Conservation (phyloP, 192 early-diverging fungal species). For the Coemansia sp. region DNA sequence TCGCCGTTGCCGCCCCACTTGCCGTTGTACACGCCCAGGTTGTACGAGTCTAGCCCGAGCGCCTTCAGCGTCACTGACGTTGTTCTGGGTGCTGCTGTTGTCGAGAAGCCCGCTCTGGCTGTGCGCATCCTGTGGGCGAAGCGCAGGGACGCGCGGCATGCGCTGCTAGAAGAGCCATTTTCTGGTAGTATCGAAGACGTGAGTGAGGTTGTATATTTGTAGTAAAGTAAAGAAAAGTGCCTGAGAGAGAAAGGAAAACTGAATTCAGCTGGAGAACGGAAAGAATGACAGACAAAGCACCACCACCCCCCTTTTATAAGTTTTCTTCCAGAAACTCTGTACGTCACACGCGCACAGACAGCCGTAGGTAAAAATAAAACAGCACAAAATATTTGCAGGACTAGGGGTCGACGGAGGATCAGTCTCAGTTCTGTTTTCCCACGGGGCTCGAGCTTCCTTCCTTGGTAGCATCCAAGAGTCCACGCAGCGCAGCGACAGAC, state of each 20-base stretch:
- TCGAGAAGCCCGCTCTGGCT: conserved; percentile 18
- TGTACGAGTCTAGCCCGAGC: conserved; percentile 65
- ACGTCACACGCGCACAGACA: not conserved
- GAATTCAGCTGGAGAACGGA: too few relatives aligned
- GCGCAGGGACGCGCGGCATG: conserved; percentile 8
- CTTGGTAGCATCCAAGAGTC: not conserved
- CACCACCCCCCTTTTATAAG: too few relatives aligned
- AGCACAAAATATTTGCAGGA: not conserved
- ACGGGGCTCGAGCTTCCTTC: not conserved
- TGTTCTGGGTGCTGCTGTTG: conserved; percentile 15
- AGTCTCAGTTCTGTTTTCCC: not conserved
- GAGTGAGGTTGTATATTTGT: not conserved
- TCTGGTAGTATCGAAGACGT: not conserved
- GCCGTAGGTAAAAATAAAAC: conserved; percentile 1
- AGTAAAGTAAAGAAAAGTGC: not conserved
- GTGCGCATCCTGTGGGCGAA: not conserved
- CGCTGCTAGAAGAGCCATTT: conserved; percentile 9
- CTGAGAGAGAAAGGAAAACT: not conserved
- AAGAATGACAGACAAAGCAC: too few relatives aligned
- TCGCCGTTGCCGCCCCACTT: conserved; percentile 67
- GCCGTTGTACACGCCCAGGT: conserved; percentile 78
- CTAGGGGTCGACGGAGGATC: not conserved
- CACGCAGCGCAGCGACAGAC: conserved; percentile 29
- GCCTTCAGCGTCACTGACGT: conserved; percentile 51
- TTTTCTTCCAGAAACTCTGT: too few relatives aligned